phyloP scores from a whole-genome alignment of 2,329 filamentous ascomycete species.

The Fusarium buharicum region DNA sequence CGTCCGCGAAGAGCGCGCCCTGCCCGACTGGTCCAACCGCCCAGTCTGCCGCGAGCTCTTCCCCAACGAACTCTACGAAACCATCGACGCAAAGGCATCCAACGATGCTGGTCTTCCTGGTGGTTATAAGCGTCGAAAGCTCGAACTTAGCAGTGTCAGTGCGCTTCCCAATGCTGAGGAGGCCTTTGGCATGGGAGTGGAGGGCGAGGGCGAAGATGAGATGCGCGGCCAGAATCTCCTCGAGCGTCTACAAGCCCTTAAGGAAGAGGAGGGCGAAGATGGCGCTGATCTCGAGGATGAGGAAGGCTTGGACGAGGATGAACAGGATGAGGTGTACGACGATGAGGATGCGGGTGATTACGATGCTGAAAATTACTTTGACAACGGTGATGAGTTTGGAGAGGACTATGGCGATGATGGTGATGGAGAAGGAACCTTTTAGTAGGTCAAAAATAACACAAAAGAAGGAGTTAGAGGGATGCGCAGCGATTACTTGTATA shows the following conservation, averaged over 20 bases:
- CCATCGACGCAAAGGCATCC: conserved; percentile 58
- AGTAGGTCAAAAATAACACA: conserved; percentile 9
- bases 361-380: conserved; percentile 70
- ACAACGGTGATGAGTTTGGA: conserved; percentile 65
- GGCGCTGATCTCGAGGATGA: conserved; percentile 62
- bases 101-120: conserved; percentile 45
- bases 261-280: conserved; percentile 63
- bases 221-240: conserved; percentile 53
- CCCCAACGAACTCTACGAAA: conserved; percentile 65
- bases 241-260: conserved; percentile 58
- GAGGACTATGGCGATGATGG: conserved; percentile 64
- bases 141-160: conserved; percentile 60
- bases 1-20: conserved; percentile 59
- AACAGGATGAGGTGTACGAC: conserved; percentile 63
- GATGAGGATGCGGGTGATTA: conserved; percentile 71
- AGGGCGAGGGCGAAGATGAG: conserved; percentile 40
- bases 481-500: conserved; percentile 37
- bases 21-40: conserved; percentile 64
- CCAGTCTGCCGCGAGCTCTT: conserved; percentile 65
- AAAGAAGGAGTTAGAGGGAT: conserved; percentile 15
- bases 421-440: conserved; percentile 59
- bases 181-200: conserved; percentile 55
- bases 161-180: conserved; percentile 63
- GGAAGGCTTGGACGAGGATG: conserved; percentile 58
- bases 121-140: conserved; percentile 55